Conservation (phyloP, 2,329 filamentous ascomycete species). For the Epichloe uncinata region DNA sequence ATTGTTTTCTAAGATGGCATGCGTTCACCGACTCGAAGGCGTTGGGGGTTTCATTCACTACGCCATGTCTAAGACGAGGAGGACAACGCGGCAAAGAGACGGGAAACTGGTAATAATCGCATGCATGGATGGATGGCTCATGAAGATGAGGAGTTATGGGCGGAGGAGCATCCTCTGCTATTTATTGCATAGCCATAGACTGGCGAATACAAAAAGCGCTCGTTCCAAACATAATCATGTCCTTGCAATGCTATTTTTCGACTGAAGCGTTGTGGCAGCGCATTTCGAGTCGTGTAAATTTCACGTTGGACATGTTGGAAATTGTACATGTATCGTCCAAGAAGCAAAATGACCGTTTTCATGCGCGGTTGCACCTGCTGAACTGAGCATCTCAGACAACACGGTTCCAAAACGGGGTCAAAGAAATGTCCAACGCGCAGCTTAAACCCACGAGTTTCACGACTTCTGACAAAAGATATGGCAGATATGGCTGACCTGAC, state of each 20-base stretch:
- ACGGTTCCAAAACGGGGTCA: too few species aligned
- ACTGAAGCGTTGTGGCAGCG: not conserved
- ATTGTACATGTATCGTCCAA: too few species aligned
- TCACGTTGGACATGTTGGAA: too few species aligned
- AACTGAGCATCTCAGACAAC: too few species aligned
- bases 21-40: not conserved
- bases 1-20: not conserved
- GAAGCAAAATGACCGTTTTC: too few species aligned
- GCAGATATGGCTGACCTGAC: too few species aligned
- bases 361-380: too few species aligned
- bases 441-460: too few species aligned
- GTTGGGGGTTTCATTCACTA: not conserved
- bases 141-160: too few species aligned
- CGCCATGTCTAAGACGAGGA: not conserved
- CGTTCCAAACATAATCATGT: not conserved
- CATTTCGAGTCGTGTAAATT: too few species aligned
- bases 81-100: not conserved
- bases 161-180: not conserved
- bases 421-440: too few species aligned
- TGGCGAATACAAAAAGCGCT: constrained; percentile 5
- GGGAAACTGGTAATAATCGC: not conserved
- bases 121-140: not conserved
- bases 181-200: constrained; percentile 4
- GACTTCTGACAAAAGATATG: too few species aligned
- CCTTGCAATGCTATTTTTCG: not conserved